Evolutionary conservation across 2,329 filamentous ascomycete genomes (phyloP), one percentile per base, ranked within the genome.

Genomic region (Nectriaceae sp.): DNA sequence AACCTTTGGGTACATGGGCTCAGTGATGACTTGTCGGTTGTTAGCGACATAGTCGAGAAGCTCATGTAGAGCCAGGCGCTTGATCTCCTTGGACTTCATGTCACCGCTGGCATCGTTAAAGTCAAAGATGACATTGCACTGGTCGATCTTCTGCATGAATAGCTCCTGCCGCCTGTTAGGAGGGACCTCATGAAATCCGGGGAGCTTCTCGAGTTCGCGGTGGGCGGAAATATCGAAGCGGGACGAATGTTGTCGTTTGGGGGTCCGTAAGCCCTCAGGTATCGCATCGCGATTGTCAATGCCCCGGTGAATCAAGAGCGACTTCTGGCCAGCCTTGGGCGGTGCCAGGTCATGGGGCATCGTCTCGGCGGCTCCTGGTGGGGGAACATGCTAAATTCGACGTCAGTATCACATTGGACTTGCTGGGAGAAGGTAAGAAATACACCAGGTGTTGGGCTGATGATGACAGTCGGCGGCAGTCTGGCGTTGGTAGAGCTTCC

Each of bases 1-100:
- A 21, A 99, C 94, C 52, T 90, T 87, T 29, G 94, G 94, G 65
- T 99, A 99, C 94, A 99, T 99, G 47, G 92, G 90, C 70, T 99
- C 94, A 3, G 92, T 97, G 64, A 99, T 99, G 66, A 99, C 94
- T 65, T 96, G 93, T 61, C 94, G 84, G 70, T 99, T 99, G 73
- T 97, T 97, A 63, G 94, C 93, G 49, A 99, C 94, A 67, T 99
- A 99, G 70, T 99, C 94, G 56, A 99, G 82, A 53, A 99, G 79
- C 70, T 99, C 94, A 68, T 99, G 94, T 38, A 99, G 80, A 36
- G 94, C 94, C 59, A 99, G 77, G 65, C 94, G 84, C 78, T 99
- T 99, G 79, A 99, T 97, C 74, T 99, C 94, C 76, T 99, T 99
- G 40, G 93, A 96, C 72, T 99, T 99, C 92, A 99, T 97, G 68